Evolutionary conservation across 805 yeast species (phyloP).

Genomic region (Yarrowia osloensis): DNA sequence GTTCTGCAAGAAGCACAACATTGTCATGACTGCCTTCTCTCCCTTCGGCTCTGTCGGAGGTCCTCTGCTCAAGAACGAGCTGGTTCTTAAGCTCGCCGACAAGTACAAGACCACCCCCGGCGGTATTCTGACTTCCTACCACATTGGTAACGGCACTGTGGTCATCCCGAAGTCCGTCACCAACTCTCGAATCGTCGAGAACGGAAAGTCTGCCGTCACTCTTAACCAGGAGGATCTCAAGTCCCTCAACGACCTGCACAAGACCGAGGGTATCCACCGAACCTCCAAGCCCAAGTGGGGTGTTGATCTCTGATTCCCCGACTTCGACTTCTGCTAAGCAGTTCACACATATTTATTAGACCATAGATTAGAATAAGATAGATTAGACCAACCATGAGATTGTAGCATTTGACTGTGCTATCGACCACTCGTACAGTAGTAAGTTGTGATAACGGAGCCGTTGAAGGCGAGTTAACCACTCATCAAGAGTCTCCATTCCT

Average conservation of each 20-base stretch:
- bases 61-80: constrained; percentile 57
- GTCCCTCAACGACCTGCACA: constrained; percentile 41
- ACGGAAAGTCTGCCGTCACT: constrained; percentile 45
- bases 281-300: constrained; percentile 40
- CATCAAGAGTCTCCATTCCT: no score
- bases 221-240: constrained; percentile 49
- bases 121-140: constrained; percentile 64
- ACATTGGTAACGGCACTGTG: constrained; percentile 60
- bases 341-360: not conserved
- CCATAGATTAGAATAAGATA: not conserved
- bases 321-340: constrained; percentile 21
- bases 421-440: no score
- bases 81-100: constrained; percentile 56
- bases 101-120: constrained; percentile 56
- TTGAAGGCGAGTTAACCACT: no score
- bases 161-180: constrained; percentile 73
- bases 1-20: constrained; percentile 54
- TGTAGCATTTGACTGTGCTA: no score
- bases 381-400: not conserved
- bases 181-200: constrained; percentile 55
- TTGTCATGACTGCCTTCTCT: constrained; percentile 70
- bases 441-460: no score
- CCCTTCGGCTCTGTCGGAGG: constrained; percentile 70
- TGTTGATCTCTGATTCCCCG: constrained; percentile 38
- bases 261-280: constrained; percentile 38